phyloP scores from a whole-genome alignment of 306 rosid genomes.

The Begonia loranthoides region DNA sequence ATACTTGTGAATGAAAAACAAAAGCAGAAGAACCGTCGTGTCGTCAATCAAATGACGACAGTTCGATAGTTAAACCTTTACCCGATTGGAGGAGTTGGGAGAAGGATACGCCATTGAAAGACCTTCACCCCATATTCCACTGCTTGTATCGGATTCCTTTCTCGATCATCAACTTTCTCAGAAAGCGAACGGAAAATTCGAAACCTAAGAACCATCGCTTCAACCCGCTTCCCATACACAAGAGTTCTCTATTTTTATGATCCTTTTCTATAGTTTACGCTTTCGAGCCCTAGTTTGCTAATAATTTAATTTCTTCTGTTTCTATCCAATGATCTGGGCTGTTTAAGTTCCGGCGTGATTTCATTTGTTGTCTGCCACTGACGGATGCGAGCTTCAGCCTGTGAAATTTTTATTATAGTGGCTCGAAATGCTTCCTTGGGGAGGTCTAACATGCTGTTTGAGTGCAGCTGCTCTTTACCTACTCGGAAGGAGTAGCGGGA shows the following conservation, averaged over 20 bases:
- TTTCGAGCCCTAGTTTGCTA: background rate
- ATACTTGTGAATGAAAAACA: too few species aligned
- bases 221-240: background rate
- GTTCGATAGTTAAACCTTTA: too few species aligned
- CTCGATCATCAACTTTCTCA: background rate
- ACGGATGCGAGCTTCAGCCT: background rate
- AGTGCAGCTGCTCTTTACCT: constrained; percentile 94
- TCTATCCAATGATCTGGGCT: background rate
- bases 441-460: constrained; percentile 86
- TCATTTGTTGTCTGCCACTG: background rate
- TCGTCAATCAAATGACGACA: too few species aligned
- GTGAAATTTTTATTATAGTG: constrained; percentile 4
- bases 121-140: background rate
- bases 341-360: background rate
- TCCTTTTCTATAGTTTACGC: background rate
- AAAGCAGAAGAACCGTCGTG: too few species aligned
- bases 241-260: background rate
- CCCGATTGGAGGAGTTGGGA: too few species aligned
- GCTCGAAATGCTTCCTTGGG: constrained; percentile 76
- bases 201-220: background rate
- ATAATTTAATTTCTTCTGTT: background rate
- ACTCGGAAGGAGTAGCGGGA: constrained; percentile 94
- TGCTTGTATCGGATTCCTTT: background rate
- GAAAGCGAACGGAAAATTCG: background rate
- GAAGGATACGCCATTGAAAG: too few species aligned